Evolutionary conservation across 129 eudicot species (phyloP), one percentile per base, ranked within the genome.

Genomic region (Escallonia herrerae): DNA sequence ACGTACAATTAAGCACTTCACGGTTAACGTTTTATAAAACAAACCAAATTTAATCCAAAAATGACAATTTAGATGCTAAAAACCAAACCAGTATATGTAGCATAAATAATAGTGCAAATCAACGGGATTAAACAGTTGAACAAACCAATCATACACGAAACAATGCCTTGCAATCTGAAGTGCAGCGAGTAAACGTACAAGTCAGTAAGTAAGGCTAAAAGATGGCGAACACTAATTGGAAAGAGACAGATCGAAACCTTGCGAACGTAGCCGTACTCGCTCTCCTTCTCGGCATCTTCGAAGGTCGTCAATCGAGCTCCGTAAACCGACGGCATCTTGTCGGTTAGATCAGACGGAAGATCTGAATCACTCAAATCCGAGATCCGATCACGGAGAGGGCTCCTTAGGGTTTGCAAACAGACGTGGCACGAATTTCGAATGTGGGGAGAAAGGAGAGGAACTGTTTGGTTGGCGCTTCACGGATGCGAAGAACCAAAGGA

Each of bases 231-330:
- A 22, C 33, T 22, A 22, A 22, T 22, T 0, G 11, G 55, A 44
- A 7, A 9, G 15, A 51, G 58, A n/a, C 33, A 66, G 66, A 60
- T 51, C 50, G 59, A 38, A 40, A 93, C 99, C 99, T 93, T 93
- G 66, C 99, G 95, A 52, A 93, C 95, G 75, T 93, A 93, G 4
- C 99, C 99, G 63, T 91, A 93, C 91, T 93, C 99, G 75, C 99
- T 93, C 79, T 93, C 99, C 90, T 93, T 93, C 68, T 93, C 99
- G 8, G 91, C 81, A 65, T 93, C 99, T 69, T 93, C 99, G 53
- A 93, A 93, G 40, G 99, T 93, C 37, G 99, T 93, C 67, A 93
- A 38, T 33, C 95, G 96, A 76, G 85, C 85, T 39, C 91, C 99
- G 63, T 88, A 86, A 1, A 78, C 85, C 2, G 99, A 67, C 80